Base-by-base conservation (phyloP, 371 early-diverging fungal genomes). In the Rhizopus stolonifer region DNA sequence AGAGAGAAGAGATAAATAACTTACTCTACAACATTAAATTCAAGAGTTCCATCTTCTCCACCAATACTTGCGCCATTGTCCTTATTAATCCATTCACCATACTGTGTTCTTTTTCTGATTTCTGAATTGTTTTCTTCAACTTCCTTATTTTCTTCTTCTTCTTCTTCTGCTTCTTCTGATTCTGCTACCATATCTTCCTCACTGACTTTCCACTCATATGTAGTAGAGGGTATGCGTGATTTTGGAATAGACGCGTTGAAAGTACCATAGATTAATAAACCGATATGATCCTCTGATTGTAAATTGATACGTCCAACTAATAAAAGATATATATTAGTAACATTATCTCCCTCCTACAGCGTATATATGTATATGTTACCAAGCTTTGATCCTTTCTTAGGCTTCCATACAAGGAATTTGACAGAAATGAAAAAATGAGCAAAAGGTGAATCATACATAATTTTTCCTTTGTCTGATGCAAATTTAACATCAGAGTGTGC, bases 241-340 rank as follows among this genome's bases (percentile, higher is more conserved):
- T 86, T 81, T 0, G 95, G 89, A 46, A 96, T 95, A 13, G 94
- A 93, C 11, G 94, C 96, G 60, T 97, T 97, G 78, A 97, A 94
- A 9, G 93, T 90, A 34, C 93, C 91, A 68, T 89, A 91, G 47
- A 95, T 81, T 56, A 97, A 80, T 23, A 94, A 73, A 67, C 95
- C 96, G 60, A 97, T 90, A 60, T 97, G 97, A 69, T 94, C 93
- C n/a, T 90, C 82, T 47, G 95, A 94, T 54, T 94, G 94, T 42
- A 94, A 82, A 72, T 92, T 95, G 63, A 96, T 91, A 5, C 85
- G 81, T 43, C 96, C 97, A 26, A 80, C 90, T 87, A 65, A 33
- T 50, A 8, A 29, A 11, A 8, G 24, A 22, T 48, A 22, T 10
- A 29, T 7, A 10, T 29, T 29, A 29, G 10, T 29, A 29, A 29